Evolutionary conservation across 352 stramenopile species (phyloP).

Genomic region (Phytophthora quininea): DNA sequence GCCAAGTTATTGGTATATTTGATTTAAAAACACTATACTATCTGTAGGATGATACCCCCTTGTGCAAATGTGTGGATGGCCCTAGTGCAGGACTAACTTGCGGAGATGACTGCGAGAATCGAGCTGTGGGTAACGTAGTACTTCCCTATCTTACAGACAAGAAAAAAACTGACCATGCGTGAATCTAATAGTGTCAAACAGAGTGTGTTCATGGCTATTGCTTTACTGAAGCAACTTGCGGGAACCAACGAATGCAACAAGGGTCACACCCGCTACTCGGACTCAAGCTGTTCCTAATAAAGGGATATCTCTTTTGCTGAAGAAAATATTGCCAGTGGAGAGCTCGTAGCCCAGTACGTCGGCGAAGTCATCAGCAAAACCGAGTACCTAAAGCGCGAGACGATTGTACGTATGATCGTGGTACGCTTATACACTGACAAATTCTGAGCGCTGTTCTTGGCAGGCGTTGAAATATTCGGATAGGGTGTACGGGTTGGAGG

Average conservation of each 20-base stretch:
- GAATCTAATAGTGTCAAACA: slow-evolving; percentile 2
- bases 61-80: not conserved
- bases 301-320: slow-evolving; percentile 4
- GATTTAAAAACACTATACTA: no score
- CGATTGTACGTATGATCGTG: not conserved
- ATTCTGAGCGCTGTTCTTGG: not conserved
- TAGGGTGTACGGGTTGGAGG: slow-evolving; percentile 1
- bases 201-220: slow-evolving; percentile 5
- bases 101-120: slow-evolving; percentile 4
- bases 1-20: no score
- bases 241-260: slow-evolving; percentile 11
- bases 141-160: not conserved
- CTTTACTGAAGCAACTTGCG: not conserved
- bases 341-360: slow-evolving; percentile 6
- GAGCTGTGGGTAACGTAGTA: slow-evolving; percentile 4
- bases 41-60: not conserved
- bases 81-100: slow-evolving; percentile 2
- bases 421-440: not conserved
- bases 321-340: not conserved
- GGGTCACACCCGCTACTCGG: not conserved
- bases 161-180: not conserved
- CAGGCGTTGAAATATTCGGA: not conserved
- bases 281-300: slow-evolving; percentile 1
- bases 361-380: slow-evolving; percentile 3
- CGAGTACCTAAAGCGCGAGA: slow-evolving; percentile 4